A percentile compares a stretch with the other conserved stretches of the same genome.
These are phyloP conservation scores for Ceratocystis eucalypticola DNA, from an alignment of 2,329 filamentous ascomycete species.

Conservation along the genomic window DNA sequence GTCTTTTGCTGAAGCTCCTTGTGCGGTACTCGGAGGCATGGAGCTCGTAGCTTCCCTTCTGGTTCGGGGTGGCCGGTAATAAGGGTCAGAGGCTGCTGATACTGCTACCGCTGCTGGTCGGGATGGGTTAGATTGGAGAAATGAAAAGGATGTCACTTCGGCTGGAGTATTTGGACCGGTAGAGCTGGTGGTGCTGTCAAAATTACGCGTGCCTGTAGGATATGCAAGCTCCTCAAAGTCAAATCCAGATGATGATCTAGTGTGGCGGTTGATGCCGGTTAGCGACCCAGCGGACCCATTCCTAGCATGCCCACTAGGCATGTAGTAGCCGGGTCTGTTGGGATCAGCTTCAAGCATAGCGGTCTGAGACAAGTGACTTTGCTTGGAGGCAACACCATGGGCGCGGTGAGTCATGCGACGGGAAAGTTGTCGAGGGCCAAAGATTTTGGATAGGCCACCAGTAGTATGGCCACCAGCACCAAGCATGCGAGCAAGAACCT, in stretches of 20 bases:
- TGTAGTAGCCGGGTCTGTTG: conserved; percentile 46
- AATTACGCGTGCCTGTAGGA: conserved; percentile 32
- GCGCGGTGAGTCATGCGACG: conserved; percentile 49
- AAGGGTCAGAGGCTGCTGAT: conserved; percentile 53
- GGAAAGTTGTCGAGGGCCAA: conserved; percentile 79
- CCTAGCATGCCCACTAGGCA: conserved; percentile 41
- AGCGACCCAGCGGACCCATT: conserved; percentile 50
- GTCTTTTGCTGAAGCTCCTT: conserved; percentile 25
- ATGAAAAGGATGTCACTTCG: conserved; percentile 59
- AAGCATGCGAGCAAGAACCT: conserved; percentile 68
- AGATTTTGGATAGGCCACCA: conserved; percentile 78
- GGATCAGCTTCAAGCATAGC: conserved; percentile 63
- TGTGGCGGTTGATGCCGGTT: conserved; percentile 27
- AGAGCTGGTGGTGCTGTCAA: conserved; percentile 45
- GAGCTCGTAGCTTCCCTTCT: conserved; percentile 46
- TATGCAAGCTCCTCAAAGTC: conserved; percentile 36
- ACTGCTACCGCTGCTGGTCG: conserved; percentile 34
- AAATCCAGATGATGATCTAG: conserved; percentile 42
- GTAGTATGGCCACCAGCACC: conserved; percentile 71
- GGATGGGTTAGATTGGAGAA: conserved; percentile 41
- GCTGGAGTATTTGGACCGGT: conserved; percentile 61
- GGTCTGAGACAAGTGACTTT: conserved; percentile 70
- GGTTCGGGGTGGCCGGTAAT: conserved; percentile 72
- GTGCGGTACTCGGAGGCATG: background rate
- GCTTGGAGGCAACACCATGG: conserved; percentile 45